phyloP scores from a whole-genome alignment of 2,329 filamentous ascomycete species.

The Camptophora hylomeconis region DNA sequence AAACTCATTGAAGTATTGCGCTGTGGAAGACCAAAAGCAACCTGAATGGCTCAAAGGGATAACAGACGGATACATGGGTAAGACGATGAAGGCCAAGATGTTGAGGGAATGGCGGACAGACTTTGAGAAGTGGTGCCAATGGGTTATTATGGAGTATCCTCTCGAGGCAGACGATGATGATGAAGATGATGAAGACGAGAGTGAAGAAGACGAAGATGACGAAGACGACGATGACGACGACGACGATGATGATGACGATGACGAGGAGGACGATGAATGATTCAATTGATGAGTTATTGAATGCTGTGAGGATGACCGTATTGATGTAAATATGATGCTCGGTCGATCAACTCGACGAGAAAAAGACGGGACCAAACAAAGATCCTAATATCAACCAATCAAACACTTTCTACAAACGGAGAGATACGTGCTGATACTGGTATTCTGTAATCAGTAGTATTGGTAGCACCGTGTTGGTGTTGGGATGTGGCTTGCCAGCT shows the following conservation, averaged over 20 bases:
- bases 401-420: too few relatives aligned
- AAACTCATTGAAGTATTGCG: constrained; percentile 83
- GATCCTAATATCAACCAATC: too few relatives aligned
- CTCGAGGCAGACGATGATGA: constrained; percentile 35
- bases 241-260: constrained; percentile 11
- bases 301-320: too few relatives aligned
- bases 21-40: constrained; percentile 64
- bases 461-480: too few relatives aligned
- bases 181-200: constrained; percentile 14
- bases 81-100: constrained; percentile 55
- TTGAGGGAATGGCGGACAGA: constrained; percentile 66
- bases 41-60: constrained; percentile 62
- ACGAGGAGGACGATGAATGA: constrained; percentile 2
- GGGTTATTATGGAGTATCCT: constrained; percentile 69
- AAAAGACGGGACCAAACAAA: too few relatives aligned
- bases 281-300: too few relatives aligned
- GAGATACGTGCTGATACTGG: too few relatives aligned
- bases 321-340: too few relatives aligned
- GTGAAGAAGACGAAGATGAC: constrained; percentile 13
- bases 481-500: too few relatives aligned
- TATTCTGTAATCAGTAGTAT: too few relatives aligned
- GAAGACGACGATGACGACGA: constrained; percentile 15
- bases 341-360: too few relatives aligned
- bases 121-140: constrained; percentile 85
- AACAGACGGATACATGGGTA: constrained; percentile 59